These are phyloP conservation scores for Pezicula carpinea DNA, from an alignment of 2,329 filamentous ascomycete species.

Conservation along the genomic window DNA sequence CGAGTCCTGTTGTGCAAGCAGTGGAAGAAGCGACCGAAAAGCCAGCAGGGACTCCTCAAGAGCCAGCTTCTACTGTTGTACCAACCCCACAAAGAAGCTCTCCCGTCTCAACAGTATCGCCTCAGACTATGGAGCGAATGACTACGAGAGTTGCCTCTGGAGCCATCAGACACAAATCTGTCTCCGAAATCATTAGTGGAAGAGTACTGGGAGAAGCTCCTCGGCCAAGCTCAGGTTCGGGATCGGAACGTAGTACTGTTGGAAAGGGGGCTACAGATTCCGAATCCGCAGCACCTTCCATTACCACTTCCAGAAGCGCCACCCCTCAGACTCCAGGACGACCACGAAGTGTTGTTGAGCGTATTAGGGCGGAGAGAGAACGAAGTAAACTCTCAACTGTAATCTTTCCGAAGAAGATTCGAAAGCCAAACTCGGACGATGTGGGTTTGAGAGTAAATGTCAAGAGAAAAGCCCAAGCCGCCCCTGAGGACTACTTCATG, in stretches of 20 bases:
- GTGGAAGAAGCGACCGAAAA: conserved; percentile 6
- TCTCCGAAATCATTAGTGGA: conserved; percentile 53
- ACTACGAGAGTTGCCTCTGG: conserved; percentile 67
- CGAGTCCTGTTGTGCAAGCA: background rate
- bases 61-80: conserved; percentile 9
- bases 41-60: conserved; percentile 4
- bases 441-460: conserved; percentile 11
- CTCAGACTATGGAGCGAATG: conserved; percentile 47
- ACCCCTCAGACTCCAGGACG: conserved; percentile 40
- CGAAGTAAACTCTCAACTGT: conserved; percentile 70
- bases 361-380: conserved; percentile 47
- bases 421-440: conserved; percentile 34
- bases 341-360: conserved; percentile 23
- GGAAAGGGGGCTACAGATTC: conserved; percentile 11
- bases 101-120: conserved; percentile 24
- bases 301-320: conserved; percentile 29
- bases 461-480: conserved; percentile 6
- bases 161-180: conserved; percentile 66
- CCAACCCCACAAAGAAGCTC: conserved; percentile 20
- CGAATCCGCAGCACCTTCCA: conserved; percentile 17
- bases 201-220: conserved; percentile 50
- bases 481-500: conserved; percentile 57
- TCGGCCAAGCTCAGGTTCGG: conserved; percentile 27
- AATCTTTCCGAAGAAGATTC: conserved; percentile 67
- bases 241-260: conserved; percentile 10